Conservation (phyloP, 257 asterid species). For the Solanum arcanum region DNA sequence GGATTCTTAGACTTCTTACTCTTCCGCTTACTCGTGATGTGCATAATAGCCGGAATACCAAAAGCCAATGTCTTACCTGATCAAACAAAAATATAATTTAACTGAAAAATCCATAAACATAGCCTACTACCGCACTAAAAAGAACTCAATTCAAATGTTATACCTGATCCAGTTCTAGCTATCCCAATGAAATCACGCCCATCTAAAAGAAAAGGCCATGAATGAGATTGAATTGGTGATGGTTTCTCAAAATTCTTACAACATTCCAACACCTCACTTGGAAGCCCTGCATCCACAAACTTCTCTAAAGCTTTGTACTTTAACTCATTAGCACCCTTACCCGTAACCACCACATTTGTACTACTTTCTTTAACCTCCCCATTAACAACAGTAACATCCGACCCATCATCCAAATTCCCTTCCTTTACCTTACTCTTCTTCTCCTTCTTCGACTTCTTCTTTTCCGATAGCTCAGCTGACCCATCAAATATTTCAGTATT, state of each 20-base stretch:
- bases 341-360: constrained; percentile 59
- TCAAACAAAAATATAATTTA: not conserved
- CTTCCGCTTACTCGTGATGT: constrained; percentile 50
- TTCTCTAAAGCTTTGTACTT: constrained; percentile 55
- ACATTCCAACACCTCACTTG: constrained; percentile 56
- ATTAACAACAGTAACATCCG: not conserved
- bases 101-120: not conserved
- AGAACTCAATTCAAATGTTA: not conserved
- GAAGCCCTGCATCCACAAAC: constrained; percentile 59
- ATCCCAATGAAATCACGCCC: constrained; percentile 96
- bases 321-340: constrained; percentile 47
- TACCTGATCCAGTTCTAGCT: constrained; percentile 95
- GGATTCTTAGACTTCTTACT: constrained; percentile 41
- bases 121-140: not conserved
- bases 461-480: not conserved
- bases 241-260: constrained; percentile 82
- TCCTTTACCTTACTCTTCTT: constrained; percentile 4
- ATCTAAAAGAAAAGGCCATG: constrained; percentile 91
- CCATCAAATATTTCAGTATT: not conserved
- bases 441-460: constrained; percentile 13
- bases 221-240: constrained; percentile 86
- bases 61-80: constrained; percentile 92
- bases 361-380: constrained; percentile 38
- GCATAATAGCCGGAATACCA: constrained; percentile 91
- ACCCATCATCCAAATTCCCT: not conserved